These are phyloP conservation scores for Fusarium poae DNA, from an alignment of 2,329 filamentous ascomycete species.

Conservation along the genomic window DNA sequence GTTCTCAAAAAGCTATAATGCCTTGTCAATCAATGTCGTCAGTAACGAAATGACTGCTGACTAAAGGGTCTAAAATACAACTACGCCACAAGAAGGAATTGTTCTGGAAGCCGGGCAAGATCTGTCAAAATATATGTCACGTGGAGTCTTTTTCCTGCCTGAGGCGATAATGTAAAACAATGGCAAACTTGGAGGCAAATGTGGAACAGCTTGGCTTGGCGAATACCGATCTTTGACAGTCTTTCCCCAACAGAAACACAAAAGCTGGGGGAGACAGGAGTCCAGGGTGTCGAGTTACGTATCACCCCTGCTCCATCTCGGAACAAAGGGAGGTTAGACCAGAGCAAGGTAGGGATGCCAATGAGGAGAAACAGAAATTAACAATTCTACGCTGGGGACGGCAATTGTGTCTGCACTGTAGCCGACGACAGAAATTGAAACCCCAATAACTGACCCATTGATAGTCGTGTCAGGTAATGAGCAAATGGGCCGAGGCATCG, in stretches of 20 bases:
- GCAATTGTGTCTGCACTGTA: constrained; percentile 1
- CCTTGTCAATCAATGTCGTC: background rate
- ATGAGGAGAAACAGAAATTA: constrained; percentile 2
- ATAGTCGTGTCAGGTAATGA: constrained; percentile 33
- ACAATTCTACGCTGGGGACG: constrained; percentile 11
- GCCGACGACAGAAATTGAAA: constrained; percentile 11
- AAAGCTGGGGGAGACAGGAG: constrained; percentile 47
- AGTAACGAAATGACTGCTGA: background rate
- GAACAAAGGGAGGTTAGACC: constrained; percentile 35
- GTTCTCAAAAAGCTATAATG: background rate
- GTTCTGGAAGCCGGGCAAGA: constrained; percentile 2
- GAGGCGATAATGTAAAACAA: constrained; percentile 3
- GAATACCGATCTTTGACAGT: constrained; percentile 42
- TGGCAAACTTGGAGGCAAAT: constrained; percentile 17
- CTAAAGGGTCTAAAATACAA: background rate
- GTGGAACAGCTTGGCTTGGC: constrained; percentile 40
- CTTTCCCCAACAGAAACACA: constrained; percentile 36
- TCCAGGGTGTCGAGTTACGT: constrained; percentile 31
- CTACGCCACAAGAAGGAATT: background rate
- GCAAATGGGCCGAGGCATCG: constrained; percentile 45
- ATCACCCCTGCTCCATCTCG: constrained; percentile 19
- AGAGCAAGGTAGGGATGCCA: constrained; percentile 1
- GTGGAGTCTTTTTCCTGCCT: constrained; percentile 28
- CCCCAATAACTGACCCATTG: background rate
- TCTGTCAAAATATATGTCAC: constrained; percentile 17